phyloP scores from a whole-genome alignment of 2,329 filamentous ascomycete species.

The Ophiostoma angusticollis region DNA sequence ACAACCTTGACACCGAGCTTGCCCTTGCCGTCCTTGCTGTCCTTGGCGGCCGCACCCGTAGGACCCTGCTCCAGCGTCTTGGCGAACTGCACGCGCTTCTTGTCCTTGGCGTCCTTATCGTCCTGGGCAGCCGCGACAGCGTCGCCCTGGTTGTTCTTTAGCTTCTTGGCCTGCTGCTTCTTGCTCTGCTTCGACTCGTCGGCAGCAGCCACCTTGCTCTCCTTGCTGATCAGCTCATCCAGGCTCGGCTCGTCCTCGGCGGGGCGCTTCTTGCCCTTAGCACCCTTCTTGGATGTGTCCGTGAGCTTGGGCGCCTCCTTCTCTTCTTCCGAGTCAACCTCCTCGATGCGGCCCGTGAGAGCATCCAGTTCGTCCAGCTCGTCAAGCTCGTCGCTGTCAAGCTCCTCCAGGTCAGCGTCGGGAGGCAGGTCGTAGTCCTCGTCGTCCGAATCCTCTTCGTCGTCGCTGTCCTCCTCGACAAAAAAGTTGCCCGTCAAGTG shows the following conservation, averaged over 20 bases:
- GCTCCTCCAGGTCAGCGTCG: slow-evolving; percentile 67
- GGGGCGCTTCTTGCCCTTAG: slow-evolving; percentile 81
- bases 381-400: slow-evolving; percentile 55
- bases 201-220: slow-evolving; percentile 39
- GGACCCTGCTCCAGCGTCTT: slow-evolving; percentile 98
- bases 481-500: slow-evolving; percentile 96
- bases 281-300: slow-evolving; percentile 29
- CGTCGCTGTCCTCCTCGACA: slow-evolving; percentile 53
- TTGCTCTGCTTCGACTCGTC: slow-evolving; percentile 73
- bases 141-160: slow-evolving; percentile 96
- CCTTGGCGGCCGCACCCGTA: slow-evolving; percentile 50
- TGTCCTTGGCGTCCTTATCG: slow-evolving; percentile 50
- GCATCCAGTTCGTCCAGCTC: slow-evolving; percentile 67
- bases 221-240: slow-evolving; percentile 76
- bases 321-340: slow-evolving; percentile 69
- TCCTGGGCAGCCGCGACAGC: slow-evolving; percentile 53
- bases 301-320: slow-evolving; percentile 56
- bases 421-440: slow-evolving; percentile 64
- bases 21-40: slow-evolving; percentile 28
- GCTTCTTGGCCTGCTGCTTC: slow-evolving; percentile 96
- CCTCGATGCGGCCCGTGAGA: slow-evolving; percentile 56
- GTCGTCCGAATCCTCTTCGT: slow-evolving; percentile 50
- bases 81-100: slow-evolving; percentile 97
- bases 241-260: slow-evolving; percentile 65
- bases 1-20: slow-evolving; percentile 62